A percentile compares a stretch with the other conserved stretches of the same genome.
Conservation (phyloP, 2,329 filamentous ascomycete genomes). For the Ascosphaera apis region DNA sequence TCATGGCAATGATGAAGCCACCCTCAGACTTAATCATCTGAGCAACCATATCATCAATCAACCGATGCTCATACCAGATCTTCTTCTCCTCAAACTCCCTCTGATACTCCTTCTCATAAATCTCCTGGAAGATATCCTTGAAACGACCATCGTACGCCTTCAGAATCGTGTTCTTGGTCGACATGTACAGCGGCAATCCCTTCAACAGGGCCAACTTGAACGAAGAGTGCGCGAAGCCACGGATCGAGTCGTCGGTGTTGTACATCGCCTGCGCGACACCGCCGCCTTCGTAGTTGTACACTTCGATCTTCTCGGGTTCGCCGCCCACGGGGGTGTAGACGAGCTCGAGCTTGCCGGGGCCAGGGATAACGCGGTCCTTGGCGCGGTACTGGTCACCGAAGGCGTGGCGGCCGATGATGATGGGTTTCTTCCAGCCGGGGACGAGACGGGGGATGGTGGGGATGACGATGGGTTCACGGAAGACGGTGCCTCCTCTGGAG, state of each 20-base stretch:
- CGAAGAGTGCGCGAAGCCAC: constrained; percentile 80
- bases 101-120: constrained; percentile 76
- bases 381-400: constrained; percentile 98
- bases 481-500: constrained; percentile 65
- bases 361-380: constrained; percentile 67
- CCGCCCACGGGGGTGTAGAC: constrained; percentile 70
- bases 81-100: constrained; percentile 69
- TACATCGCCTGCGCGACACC: constrained; percentile 91
- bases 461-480: constrained; percentile 97
- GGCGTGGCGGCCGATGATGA: constrained; percentile 95
- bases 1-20: constrained; percentile 91
- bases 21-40: constrained; percentile 99
- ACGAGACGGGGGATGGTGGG: constrained; percentile 79
- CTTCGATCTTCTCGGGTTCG: constrained; percentile 64
- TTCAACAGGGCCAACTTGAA: constrained; percentile 90
- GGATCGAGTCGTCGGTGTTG: constrained; percentile 92
- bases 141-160: constrained; percentile 98
- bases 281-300: constrained; percentile 68
- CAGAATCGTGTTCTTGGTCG: constrained; percentile 98
- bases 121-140: constrained; percentile 98
- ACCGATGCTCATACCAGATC: constrained; percentile 98
- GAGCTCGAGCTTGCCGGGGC: constrained; percentile 76
- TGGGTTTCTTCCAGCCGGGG: constrained; percentile 94
- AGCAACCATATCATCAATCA: constrained; percentile 99
- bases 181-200: constrained; percentile 91